Base-by-base conservation (phyloP, 148 eudicot species). In the Camellia lanceoleosa region DNA sequence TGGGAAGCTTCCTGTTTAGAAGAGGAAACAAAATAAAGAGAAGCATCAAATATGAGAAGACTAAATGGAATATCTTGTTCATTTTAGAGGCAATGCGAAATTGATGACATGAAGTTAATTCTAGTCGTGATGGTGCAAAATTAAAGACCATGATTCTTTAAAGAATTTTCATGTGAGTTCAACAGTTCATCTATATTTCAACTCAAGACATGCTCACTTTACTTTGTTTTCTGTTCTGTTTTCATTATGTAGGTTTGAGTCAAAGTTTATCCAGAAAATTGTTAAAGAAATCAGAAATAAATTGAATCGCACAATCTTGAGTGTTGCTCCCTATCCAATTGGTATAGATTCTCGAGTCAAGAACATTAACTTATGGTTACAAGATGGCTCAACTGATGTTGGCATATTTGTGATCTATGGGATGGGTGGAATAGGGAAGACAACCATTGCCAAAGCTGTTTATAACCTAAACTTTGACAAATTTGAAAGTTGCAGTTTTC, bases 361-460 rank as follows among this genome's bases (percentile, higher is more conserved):
- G 20, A 9, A 49, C 5, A 71, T 71, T 11, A 52, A 71, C 11
- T n/a, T 11, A 8, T 71, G 75, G 75, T 49, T 71, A 16, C 56
- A 71, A 71, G 75, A 71, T 71, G 75, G 41, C 3, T 71, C 75
- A 47, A 46, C 3, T 20, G 3, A 71, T 47, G 75, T 20, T 71
- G 38, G 30, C 38, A n/a, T 71, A 47, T 2, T 47, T 10, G 75
- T n/a, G 5, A 71, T 44, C 12, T 49, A 16, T 20, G 75, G 75
- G 55, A 71, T 71, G 59, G 75, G 68, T 19, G 68, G 68, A 64
- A 64, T 64, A 19, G 68, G 68, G 13, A 64, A 64, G 68, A 64
- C 68, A 20, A 64, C 38, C 68, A 64, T 64, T 64, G 68, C 42
- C 38, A 64, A 64, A 30, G 11, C 16, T 20, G 42, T 64, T 30